A percentile compares a stretch with the other conserved stretches of the same genome.
phyloP scores from a whole-genome alignment of 352 stramenopile species.

The Halophytophthora batemanensis region DNA sequence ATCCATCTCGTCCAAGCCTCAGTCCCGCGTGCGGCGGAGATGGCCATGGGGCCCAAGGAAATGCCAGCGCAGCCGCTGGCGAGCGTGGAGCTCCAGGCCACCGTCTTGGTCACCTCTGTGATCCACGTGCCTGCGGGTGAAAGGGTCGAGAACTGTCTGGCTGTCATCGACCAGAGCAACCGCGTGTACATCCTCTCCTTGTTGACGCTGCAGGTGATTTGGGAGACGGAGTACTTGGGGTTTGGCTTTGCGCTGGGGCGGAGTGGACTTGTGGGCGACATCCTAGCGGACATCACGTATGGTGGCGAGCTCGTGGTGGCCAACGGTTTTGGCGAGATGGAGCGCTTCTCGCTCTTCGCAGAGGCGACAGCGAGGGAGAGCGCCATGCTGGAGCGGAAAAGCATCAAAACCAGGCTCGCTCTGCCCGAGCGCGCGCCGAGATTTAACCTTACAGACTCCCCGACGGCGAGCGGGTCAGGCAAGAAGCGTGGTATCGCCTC shows the following conservation, averaged over 20 bases:
- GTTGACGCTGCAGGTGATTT: constrained; percentile 51
- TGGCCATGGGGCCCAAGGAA: constrained; percentile 49
- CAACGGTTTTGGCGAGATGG: constrained; percentile 64
- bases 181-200: constrained; percentile 63
- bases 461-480: constrained; percentile 12
- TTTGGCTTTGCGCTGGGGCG: constrained; percentile 25
- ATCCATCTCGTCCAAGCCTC: constrained; percentile 51
- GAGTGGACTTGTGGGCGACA: constrained; percentile 39
- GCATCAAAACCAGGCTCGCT: constrained; percentile 46
- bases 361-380: constrained; percentile 52
- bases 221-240: constrained; percentile 35
- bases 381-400: constrained; percentile 49
- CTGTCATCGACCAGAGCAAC: constrained; percentile 66
- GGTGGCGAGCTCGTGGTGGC: constrained; percentile 56
- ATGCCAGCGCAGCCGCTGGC: constrained; percentile 43
- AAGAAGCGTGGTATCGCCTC: constrained; percentile 56
- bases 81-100: constrained; percentile 42
- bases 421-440: constrained; percentile 31
- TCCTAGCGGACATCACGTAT: constrained; percentile 40
- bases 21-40: constrained; percentile 55
- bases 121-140: constrained; percentile 55
- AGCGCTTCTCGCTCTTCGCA: constrained; percentile 59
- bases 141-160: constrained; percentile 58
- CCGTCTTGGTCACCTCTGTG: constrained; percentile 44
- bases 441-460: constrained; percentile 27